A percentile compares a stretch with the other conserved stretches of the same genome.
phyloP scores from a whole-genome alignment of 1,284 basidiomycete species.

The Tylopilus sp. region DNA sequence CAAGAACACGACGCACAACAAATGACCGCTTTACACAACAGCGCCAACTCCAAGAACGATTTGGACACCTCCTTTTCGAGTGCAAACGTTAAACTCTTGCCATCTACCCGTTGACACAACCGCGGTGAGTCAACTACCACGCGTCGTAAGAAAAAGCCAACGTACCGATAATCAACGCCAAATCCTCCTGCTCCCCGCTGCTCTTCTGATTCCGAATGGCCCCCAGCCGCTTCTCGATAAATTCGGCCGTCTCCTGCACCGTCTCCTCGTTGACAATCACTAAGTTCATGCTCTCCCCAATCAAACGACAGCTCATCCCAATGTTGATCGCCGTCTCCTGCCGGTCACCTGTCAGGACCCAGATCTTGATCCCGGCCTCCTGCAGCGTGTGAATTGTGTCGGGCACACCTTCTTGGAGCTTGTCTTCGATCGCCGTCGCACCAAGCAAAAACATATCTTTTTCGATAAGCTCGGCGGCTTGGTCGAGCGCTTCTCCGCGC shows the following conservation, averaged over 20 bases:
- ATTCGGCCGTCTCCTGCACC: slow-evolving; percentile 78
- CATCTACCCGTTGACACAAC: slow-evolving; percentile 52
- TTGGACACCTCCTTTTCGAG: slow-evolving; percentile 91
- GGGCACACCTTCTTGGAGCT: slow-evolving; percentile 97
- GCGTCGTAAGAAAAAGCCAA: too few relatives aligned
- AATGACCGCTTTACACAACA: slow-evolving; percentile 97
- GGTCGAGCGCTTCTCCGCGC: slow-evolving; percentile 90
- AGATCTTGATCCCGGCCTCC: slow-evolving; percentile 98
- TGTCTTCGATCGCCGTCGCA: slow-evolving; percentile 98
- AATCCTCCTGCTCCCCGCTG: slow-evolving; percentile 89
- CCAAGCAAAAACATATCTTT: slow-evolving; percentile 90
- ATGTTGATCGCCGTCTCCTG: slow-evolving; percentile 99
- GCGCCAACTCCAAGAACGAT: slow-evolving; percentile 90
- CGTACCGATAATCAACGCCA: slow-evolving; percentile 90
- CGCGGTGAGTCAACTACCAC: too few relatives aligned
- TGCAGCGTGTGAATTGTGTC: slow-evolving; percentile 98
- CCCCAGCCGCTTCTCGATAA: slow-evolving; percentile 81
- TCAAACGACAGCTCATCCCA: slow-evolving; percentile 93
- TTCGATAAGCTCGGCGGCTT: slow-evolving; percentile 94
- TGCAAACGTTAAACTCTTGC: slow-evolving; percentile 90
- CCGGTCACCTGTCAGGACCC: slow-evolving; percentile 97
- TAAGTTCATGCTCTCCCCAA: slow-evolving; percentile 98
- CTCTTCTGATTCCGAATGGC: slow-evolving; percentile 93
- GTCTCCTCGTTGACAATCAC: slow-evolving; percentile 95
- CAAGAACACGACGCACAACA: slow-evolving; percentile 63